Evolutionary conservation across 2,329 filamentous ascomycete species (phyloP), one percentile per base, ranked within the genome.

Genomic region (Talaromyces sp.): DNA sequence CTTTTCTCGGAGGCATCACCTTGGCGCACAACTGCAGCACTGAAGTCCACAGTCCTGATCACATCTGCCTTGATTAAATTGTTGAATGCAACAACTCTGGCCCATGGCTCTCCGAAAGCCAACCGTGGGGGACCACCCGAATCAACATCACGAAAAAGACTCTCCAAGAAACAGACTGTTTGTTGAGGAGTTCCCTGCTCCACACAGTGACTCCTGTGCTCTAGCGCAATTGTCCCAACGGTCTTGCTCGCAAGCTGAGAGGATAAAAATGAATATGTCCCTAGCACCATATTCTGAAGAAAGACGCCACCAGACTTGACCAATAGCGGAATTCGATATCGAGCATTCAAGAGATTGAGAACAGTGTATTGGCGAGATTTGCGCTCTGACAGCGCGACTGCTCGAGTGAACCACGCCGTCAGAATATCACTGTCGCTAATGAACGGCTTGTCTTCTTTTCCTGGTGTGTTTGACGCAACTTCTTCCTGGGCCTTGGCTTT

Each of bases 371-470:
- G 47, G 13, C 54, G 46, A 11, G 51, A 14, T 9, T 37, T 43
- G 2, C 51, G n/a, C 19, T 48, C 39, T 0, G 49, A 49, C n/a
- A 39, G 27, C 43, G 54, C 51, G 9, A 51, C 22, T 7, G 36
- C 47, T 17, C 51, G 42, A 13, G 49, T 39, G 9, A 41, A 24
- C 57, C 57, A 59, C 7, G 49, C 47, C 13, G 41, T 46, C 24
- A 59, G 42, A 6, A 59, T 49, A 37, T 59, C 57, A 30, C 47
- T 36, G 16, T 57, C 52, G 16, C 51, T 59, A 8, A 54, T 37
- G 36, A 49, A 54, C 1, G 52, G 49, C 5, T 24, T 11, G 8
- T 24, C 11, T 4, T 51, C 47, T 11, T 4, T 11, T 1, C 20
- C 33, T 4, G 24, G 20, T 4, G 14, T 22, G 6, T 4, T 29